Evolutionary conservation across 495 filamentous ascomycete species (phyloP).

Genomic region (Penicillium goetzii): DNA sequence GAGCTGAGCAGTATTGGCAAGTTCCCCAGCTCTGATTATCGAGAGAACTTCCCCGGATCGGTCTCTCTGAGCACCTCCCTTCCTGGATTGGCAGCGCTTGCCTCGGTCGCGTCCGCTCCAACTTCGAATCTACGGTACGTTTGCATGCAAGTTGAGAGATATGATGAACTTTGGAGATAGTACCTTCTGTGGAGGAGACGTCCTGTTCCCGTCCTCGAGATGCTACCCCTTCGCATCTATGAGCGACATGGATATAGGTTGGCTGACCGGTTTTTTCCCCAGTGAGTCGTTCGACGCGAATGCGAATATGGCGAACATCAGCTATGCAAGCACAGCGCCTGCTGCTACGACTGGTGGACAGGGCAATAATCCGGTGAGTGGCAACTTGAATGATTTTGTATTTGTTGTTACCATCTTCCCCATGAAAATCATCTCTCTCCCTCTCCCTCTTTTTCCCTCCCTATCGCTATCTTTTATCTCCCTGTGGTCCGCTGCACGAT

Average conservation of each 20-base stretch:
- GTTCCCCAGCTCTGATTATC: constrained; percentile 22
- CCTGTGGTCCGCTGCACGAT: constrained; percentile 20
- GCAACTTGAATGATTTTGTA: neutral
- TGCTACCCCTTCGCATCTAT: constrained; percentile 16
- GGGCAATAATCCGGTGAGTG: constrained; percentile 67
- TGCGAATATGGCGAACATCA: constrained; percentile 59
- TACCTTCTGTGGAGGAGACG: neutral
- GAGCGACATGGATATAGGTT: constrained; percentile 19
- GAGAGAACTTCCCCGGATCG: constrained; percentile 25
- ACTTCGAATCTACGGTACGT: constrained; percentile 72
- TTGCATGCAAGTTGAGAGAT: neutral
- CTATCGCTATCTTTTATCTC: constrained; percentile 10
- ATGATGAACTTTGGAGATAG: neutral
- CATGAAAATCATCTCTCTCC: neutral
- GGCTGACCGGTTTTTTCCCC: constrained; percentile 39
- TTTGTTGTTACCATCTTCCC: neutral
- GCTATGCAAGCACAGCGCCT: constrained; percentile 66
- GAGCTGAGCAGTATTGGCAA: constrained; percentile 32
- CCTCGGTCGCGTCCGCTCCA: constrained; percentile 61
- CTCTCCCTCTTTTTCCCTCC: constrained; percentile 15
- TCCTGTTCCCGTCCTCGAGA: neutral
- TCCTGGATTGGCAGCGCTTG: constrained; percentile 57
- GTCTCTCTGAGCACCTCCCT: constrained; percentile 35
- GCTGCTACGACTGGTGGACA: constrained; percentile 69
- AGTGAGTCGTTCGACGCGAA: constrained; percentile 57